Base-by-base conservation (phyloP, 2,329 filamentous ascomycete species). In the Aspergillaceae sp. region DNA sequence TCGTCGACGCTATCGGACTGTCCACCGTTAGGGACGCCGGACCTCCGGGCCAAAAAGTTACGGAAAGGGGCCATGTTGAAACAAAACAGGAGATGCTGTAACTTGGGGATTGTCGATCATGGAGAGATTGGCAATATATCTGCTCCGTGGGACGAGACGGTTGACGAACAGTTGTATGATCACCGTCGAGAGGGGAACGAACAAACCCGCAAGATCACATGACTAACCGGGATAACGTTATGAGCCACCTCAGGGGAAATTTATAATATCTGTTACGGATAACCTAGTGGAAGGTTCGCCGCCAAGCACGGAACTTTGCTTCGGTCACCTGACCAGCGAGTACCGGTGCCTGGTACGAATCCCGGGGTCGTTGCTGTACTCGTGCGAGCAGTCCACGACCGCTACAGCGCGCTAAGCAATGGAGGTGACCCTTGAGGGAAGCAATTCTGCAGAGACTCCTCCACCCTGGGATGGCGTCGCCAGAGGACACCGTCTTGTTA, bases 11-110 rank as follows among this genome's bases (percentile, higher is more conserved):
- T 60, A 45, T 57, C 54, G 43, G 67, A 59, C 49, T 66, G 60
- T 50, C 53, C 54, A 51, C 61, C 61, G 55, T 63, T 66, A 51
- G 60, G 53, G 34, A 50, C 50, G n/a, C 74, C 78, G 45, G 77
- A 69, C 44, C 79, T 82, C 58, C 79, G 78, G 46, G 77, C 71
- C 62, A 88, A 85, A 29, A 83, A 81, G 65, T 87, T 88, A 55
- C 84, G 82, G 61, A 87, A 85, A 19, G 72, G 71, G 51, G 80
- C 77, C 83, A 86, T 86, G 48, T 54, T 71, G 47, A 43, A 10
- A 38, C 7, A 19, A 2, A 19, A 19, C 19, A 19, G 19, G 19
- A 19, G 19, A 19, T 19, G 19, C 19, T 19, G 19, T 19, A 19
- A 19, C 19, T 19, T 19, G 19, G 19, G 19, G 19, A 19, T 19